Conservation (phyloP, 306 rosid genomes). For the Nissolia schottii region DNA sequence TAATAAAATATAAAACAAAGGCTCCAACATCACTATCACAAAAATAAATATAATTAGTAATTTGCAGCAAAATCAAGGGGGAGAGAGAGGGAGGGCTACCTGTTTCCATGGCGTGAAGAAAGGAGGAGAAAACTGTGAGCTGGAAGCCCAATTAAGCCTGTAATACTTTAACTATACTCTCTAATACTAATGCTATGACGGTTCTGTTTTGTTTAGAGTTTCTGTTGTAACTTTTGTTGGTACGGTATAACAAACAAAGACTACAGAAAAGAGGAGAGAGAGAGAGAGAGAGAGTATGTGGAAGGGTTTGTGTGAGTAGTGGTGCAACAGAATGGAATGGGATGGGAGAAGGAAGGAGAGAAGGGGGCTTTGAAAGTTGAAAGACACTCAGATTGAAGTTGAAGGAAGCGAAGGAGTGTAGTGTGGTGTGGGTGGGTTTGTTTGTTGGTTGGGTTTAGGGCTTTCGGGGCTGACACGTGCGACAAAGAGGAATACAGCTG, state of each 20-base stretch:
- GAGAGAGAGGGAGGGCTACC: slow-evolving; percentile 40
- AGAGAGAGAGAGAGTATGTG: neutral
- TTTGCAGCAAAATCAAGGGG: neutral
- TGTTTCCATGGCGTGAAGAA: slow-evolving; percentile 48
- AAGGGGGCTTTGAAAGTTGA: too few relatives aligned
- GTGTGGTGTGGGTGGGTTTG: neutral
- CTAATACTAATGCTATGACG: neutral
- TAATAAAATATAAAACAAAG: neutral
- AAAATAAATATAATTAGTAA: slow-evolving; percentile 8
- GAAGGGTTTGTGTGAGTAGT: neutral
- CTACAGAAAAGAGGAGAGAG: neutral
- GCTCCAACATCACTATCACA: neutral
- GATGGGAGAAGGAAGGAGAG: neutral
- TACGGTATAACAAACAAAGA: neutral
- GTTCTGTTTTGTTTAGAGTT: slow-evolving; percentile 4
- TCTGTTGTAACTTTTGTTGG: neutral
- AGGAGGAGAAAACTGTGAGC: slow-evolving; percentile 40
- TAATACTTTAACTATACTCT: neutral
- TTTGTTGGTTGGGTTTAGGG: slow-evolving; percentile 22
- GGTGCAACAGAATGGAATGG: neutral
- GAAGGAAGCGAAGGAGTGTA: neutral
- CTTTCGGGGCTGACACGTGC: slow-evolving; percentile 49
- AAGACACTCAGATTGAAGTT: neutral
- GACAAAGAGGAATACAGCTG: slow-evolving; percentile 43
- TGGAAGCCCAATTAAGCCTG: slow-evolving; percentile 57